Evolutionary conservation across 768 basidiomycete species (phyloP).

Genomic region (Macrolepiota dolichaula): DNA sequence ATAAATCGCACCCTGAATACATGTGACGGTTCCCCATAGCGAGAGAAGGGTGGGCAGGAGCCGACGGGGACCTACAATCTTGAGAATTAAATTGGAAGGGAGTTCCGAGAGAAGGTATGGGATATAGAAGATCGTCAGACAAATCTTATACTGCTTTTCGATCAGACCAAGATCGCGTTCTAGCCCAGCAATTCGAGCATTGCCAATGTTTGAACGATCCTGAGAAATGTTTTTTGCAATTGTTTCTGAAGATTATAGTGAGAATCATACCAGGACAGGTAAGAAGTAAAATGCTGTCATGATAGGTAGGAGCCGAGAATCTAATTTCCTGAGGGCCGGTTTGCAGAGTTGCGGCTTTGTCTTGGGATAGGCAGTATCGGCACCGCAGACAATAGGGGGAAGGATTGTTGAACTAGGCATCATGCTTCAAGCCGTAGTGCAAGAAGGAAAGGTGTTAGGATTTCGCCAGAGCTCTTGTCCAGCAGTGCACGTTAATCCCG

Average conservation of each 20-base stretch:
- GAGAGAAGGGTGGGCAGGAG: constrained; percentile 47
- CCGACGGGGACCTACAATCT: constrained; percentile 40
- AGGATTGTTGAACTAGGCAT: background rate
- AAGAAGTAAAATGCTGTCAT: constrained; percentile 32
- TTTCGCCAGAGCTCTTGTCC: too few species aligned
- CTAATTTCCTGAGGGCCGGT: constrained; percentile 6
- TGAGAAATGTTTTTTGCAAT: constrained; percentile 7
- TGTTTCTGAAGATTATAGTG: background rate
- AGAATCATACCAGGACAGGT: constrained; percentile 27
- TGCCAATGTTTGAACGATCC: constrained; percentile 36
- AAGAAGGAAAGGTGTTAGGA: too few species aligned
- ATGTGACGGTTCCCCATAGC: constrained; percentile 46
- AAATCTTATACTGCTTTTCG: constrained; percentile 34
- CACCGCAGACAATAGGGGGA: background rate
- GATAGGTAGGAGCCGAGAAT: constrained; percentile 23
- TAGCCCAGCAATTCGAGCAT: constrained; percentile 46
- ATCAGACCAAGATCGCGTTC: constrained; percentile 39
- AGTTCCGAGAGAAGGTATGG: constrained; percentile 46
- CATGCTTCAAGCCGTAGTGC: background rate
- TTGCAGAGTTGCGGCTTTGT: background rate
- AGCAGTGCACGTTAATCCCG: too few species aligned
- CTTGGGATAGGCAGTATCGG: background rate
- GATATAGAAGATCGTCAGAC: constrained; percentile 27
- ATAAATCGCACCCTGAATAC: constrained; percentile 38
- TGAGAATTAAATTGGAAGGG: constrained; percentile 43